phyloP scores from a whole-genome alignment of 768 basidiomycete species.

The Tylopilus plumbeoviolaceoides region DNA sequence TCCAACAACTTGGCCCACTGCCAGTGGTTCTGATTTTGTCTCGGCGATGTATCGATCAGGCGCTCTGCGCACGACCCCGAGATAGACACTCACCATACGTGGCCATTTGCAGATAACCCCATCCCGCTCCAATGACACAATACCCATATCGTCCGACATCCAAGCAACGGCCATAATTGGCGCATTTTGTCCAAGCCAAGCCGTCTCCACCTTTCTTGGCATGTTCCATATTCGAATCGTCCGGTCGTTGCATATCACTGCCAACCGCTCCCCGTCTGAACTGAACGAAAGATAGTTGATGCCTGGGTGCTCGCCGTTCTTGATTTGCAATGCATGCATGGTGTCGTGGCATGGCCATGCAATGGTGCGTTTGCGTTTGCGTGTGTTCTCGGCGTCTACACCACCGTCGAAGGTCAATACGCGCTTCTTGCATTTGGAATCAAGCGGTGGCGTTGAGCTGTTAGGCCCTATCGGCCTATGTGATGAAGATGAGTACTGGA shows the following conservation, averaged over 20 bases:
- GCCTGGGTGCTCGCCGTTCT: conserved; percentile 44
- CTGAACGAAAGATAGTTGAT: conserved; percentile 49
- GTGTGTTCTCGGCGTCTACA: conserved; percentile 22
- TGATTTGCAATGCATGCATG: conserved; percentile 35
- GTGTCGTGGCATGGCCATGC: conserved; percentile 48
- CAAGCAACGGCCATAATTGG: conserved; percentile 49
- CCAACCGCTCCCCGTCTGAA: conserved; percentile 52
- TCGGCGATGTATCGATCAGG: background rate
- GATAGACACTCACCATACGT: conserved; percentile 39
- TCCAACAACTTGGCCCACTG: too few relatives aligned
- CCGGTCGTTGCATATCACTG: conserved; percentile 56
- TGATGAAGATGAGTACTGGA: conserved; percentile 23
- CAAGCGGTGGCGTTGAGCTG: conserved; percentile 26
- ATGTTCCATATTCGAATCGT: conserved; percentile 65
- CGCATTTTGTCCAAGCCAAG: conserved; percentile 51
- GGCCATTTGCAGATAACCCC: conserved; percentile 60
- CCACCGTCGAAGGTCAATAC: conserved; percentile 26
- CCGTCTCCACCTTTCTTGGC: conserved; percentile 44
- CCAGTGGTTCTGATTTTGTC: conserved; percentile 44
- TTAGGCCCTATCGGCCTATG: conserved; percentile 14
- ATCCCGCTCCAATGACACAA: conserved; percentile 53
- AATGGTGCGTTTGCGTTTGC: conserved; percentile 33
- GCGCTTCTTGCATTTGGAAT: conserved; percentile 38
- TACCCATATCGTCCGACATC: conserved; percentile 54
- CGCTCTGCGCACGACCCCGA: background rate